Evolutionary conservation across 2,329 filamentous ascomycete genomes (phyloP), one percentile per base, ranked within the genome.

Genomic region (Periconia sp.): DNA sequence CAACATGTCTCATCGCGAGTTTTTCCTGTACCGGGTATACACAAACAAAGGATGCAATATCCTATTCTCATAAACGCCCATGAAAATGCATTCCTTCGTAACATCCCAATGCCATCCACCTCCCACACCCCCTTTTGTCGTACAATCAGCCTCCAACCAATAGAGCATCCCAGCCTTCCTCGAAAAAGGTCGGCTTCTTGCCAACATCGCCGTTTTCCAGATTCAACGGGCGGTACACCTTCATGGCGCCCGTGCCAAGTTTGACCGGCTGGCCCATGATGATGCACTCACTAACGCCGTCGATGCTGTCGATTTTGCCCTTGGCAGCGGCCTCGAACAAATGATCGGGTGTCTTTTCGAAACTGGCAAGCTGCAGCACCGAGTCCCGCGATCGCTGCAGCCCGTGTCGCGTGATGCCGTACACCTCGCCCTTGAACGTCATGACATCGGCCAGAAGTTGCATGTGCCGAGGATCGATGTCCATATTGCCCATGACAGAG

Each of bases 291-390:
- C 85, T 90, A 10, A 99, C 94, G 65, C 94, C 94, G 73, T 96
- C 90, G 56, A 99, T 95, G 58, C 85, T 82, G 76, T 99, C 94
- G 27, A 85, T 88, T 79, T 97, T 97, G 82, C 95, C 95, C 52
- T 88, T 87, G 6, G 91, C 90, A 7, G 92, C 94, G 2, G 94
- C 94, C 59, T 97, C 93, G 68, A 99, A 99, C 41, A 99, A 77
- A 76, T 99, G 94, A 71, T 99, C 94, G 0, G 94, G 92, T 45
- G 94, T 99, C 83, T 97, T 97, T 76, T 99, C 94, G 70, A 99
- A 99, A 17, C 89, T 93, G 0, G 94, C 94, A 13, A 99, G 82
- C 74, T 99, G 94, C 52, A 99, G 79, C 11, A 97, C 94, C 15
- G 85, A 90, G 74, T 99, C 94, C 48, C 94, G 84, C 89, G 96